Evolutionary conservation across 345 rosid genomes (phyloP).

Genomic region (Salix purpurea): DNA sequence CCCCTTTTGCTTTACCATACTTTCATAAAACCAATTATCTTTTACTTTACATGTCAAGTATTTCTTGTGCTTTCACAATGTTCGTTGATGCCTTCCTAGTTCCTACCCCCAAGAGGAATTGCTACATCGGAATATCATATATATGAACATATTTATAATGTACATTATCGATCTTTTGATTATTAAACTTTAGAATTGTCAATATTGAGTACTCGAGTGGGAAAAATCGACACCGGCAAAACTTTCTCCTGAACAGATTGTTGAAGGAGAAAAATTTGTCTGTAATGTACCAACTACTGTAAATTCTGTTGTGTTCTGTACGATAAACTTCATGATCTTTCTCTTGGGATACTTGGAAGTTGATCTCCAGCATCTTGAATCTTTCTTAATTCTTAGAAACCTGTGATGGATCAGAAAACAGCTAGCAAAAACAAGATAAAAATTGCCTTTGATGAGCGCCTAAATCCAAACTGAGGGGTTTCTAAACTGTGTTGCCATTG

Average conservation of each 20-base stretch:
- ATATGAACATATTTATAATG: not conserved
- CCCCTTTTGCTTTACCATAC: not conserved
- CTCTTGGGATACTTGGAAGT: not conserved
- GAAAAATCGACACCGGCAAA: constrained; percentile 2
- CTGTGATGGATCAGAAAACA: not conserved
- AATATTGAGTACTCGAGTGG: not conserved
- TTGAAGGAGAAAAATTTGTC: not conserved
- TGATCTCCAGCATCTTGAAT: constrained; percentile 1
- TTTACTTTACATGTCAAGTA: not conserved
- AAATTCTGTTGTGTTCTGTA: not conserved
- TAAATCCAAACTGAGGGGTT: constrained; percentile 71
- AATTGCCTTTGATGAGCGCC: constrained; percentile 2
- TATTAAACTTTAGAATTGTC: not conserved
- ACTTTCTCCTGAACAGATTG: not conserved
- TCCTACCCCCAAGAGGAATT: not conserved
- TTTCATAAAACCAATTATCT: not conserved
- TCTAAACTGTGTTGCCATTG: constrained; percentile 64
- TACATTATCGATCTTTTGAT: not conserved
- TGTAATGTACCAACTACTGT: not conserved
- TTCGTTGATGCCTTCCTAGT: not conserved
- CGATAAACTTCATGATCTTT: not conserved
- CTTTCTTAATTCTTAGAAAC: not conserved
- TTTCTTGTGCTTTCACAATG: not conserved
- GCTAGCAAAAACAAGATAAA: not conserved
- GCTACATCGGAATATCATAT: not conserved